Evolutionary conservation across 2,329 filamentous ascomycete genomes (phyloP), one percentile per base, ranked within the genome.

Genomic region (Aspergillaceae sp.): DNA sequence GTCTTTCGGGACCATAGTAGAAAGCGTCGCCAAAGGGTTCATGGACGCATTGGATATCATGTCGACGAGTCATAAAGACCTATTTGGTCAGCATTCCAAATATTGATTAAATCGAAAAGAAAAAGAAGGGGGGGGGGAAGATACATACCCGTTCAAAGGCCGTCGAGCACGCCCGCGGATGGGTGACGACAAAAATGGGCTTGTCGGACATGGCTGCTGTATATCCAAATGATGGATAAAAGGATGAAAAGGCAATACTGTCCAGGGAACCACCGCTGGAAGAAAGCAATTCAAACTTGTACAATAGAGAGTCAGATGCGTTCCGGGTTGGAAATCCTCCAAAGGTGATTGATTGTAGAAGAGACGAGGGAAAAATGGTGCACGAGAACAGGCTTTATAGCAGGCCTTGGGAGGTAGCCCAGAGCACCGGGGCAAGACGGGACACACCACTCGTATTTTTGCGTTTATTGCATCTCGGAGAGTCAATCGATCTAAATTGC

Each of bases 11-110:
- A 44, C 92, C 91, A 63, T 85, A 97, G 73, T 97, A 97, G 65
- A 91, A 97, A 50, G 90, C 86, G 70, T 97, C 92, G 45, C 91
- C 91, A 69, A 97, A 97, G 4, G 92, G 92, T 72, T 98, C 92
- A 67, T 97, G 92, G 57, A 92, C 76, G 64, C 87, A 94, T 59
- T 84, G 76, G 49, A 97, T 78, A 45, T 77, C 82, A 61, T 94
- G 84, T 57, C 80, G 79, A 56, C 88, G 85, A 58, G 90, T 95
- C 91, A 97, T 96, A 69, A 98, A 97, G 54, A 97, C 90, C 87
- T 92, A 56, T 26, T 8, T 37, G 6, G 35, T 37, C 35, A 37
- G 19, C 11, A 37, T 27, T 19, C n/a, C 4, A 7, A 37, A 2
- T 27, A n/a, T 27, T 10, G 26, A 36, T 36, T n/a, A n/a, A n/a